Evolutionary conservation across 2,329 filamentous ascomycete species (phyloP), one percentile per base, ranked within the genome.

Genomic region (Hymenoscyphus linearis): DNA sequence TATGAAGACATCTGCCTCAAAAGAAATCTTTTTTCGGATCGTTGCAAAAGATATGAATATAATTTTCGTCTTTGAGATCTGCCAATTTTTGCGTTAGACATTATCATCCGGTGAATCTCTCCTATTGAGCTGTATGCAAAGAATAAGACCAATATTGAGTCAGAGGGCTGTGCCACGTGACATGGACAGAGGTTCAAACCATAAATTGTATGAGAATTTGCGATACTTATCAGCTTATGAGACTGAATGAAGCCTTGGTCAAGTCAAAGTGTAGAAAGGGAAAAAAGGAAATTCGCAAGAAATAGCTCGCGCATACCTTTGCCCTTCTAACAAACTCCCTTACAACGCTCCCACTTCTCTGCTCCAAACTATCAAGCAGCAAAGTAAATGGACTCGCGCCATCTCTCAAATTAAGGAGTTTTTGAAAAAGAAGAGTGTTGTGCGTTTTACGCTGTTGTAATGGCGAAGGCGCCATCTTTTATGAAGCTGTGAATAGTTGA

Each of bases 381-480:
- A 98, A 79, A 0, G 93, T 97, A 70, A 98, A 85, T 2, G 93
- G 93, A 55, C 91, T 96, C 14, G 89, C 86, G 60, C 85, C 86
- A 74, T 95, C 89, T 64, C 91, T 84, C 60, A 91, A 79, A 71
- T 87, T 90, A 65, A 96, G 80, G 1, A 96, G 79, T 71, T 91
- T 93, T 65, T 92, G 90, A 60, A 96, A 86, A 2, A 96, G 80
- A 2, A 96, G 83, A 25, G 96, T 77, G 73, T 92, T 93, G 75
- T 96, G 92, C 22, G 91, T 93, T 66, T 91, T 85, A 34, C 89
- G 82, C 71, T 96, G 90, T 54, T 82, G 77, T 52, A 82, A 76
- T n/a, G 78, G 76, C 22, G 79, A 76, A 4, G 83, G 79, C 31
- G 84, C 77, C 85, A 87, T 88, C 54, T 66, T 65, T 14, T 7